Evolutionary conservation across 2,329 filamentous ascomycete species (phyloP), one percentile per base, ranked within the genome.

Genomic region (Aspergillus piperis): DNA sequence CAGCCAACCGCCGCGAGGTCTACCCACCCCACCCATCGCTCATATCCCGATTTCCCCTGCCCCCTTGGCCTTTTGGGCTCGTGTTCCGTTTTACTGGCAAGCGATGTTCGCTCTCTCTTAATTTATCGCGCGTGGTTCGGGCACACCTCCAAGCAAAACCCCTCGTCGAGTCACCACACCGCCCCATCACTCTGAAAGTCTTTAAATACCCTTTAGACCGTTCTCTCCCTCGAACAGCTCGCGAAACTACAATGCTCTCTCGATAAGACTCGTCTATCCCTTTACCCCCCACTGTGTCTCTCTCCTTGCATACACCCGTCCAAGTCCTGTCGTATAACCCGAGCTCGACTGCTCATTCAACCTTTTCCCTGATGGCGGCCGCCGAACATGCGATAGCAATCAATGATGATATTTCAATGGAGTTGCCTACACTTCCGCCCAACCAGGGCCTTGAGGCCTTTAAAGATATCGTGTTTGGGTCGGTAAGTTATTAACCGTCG

Each of bases 401-500:
- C 65, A 67, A 71, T 62, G 72, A 77, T 77, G 75, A 75, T 61
- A 75, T 71, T 66, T 64, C 74, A 51, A 75, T 78, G 71, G 77
- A 78, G 58, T 66, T 78, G 32, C 72, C 76, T 59, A 68, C 73
- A 54, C 68, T 78, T 21, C 74, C 75, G 15, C 74, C 74, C 54
- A 77, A 76, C 59, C 82, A 86, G 69, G 82, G 82, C 53, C 67
- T 82, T 30, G 89, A 95, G 70, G 91, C 91, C 5, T 71, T 94
- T 42, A 93, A 96, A 76, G 93, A 98, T 72, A 86, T 99, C 58
- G 73, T 89, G 10, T 98, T 92, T 75, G 95, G 95, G 74, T 97
- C 94, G 61, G 86, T 93, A 78, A 75, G 88, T 78, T 13, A 49
- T 21, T 21, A 41, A 36, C 38, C 21, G 38, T 32, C 19, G 48